A percentile compares a stretch with the other conserved stretches of the same genome.
phyloP scores from a whole-genome alignment of 208 protist genomes.

The Acanthamoeba sp. region DNA sequence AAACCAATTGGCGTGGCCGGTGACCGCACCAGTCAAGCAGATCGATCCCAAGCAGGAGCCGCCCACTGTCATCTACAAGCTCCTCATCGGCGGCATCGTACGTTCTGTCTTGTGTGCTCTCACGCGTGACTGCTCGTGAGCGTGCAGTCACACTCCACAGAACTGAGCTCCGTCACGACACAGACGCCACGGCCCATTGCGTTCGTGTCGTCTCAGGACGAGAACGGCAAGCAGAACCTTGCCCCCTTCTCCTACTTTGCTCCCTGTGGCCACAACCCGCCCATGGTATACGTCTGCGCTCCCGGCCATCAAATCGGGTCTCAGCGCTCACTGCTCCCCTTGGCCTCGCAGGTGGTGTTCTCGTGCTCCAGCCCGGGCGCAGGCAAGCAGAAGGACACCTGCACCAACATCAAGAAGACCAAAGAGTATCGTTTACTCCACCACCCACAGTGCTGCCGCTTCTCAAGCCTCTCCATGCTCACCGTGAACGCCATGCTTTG shows the following conservation, averaged over 20 bases:
- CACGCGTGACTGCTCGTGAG: neutral
- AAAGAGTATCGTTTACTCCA: neutral
- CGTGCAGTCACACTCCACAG: too few species aligned
- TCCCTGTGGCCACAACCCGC: conserved; percentile 15
- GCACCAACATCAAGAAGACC: conserved; percentile 3
- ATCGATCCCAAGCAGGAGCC: neutral
- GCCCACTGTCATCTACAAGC: neutral
- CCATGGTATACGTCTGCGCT: neutral
- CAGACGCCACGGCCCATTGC: conserved; percentile 23
- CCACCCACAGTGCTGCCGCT: neutral
- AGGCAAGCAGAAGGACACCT: conserved; percentile 5
- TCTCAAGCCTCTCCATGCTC: neutral
- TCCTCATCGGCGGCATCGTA: conserved; percentile 22
- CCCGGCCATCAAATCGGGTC: too few species aligned
- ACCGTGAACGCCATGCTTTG: too few species aligned
- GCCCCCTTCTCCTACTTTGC: conserved; percentile 47
- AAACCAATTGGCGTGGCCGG: neutral
- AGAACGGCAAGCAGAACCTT: conserved; percentile 23
- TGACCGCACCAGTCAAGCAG: neutral
- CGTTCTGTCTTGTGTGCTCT: neutral
- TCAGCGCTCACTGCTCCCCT: too few species aligned
- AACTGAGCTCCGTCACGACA: too few species aligned
- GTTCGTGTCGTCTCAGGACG: conserved; percentile 14
- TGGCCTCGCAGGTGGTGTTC: neutral
- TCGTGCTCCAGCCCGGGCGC: neutral